Evolutionary conservation across 495 filamentous ascomycete species (phyloP), one percentile per base, ranked within the genome.

Genomic region (Hyaloscypha bicolor): DNA sequence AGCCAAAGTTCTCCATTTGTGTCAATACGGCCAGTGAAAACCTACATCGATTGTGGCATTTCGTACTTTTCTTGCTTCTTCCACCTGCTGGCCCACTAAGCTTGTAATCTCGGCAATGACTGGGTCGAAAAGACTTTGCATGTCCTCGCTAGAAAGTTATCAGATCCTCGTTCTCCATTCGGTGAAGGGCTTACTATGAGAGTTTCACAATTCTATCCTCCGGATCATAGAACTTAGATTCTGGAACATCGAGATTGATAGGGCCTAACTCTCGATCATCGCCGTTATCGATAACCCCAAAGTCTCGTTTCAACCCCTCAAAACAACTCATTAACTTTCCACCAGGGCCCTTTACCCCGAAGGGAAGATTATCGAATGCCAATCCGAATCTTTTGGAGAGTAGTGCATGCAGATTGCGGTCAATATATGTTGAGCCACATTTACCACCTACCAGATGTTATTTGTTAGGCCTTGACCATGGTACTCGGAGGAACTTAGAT

Each of bases 271-370:
- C 68, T 39, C 35, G 31, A 25, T 21, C 33, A 9, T 64, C 63
- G 9, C 31, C 4, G 55, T 60, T 30, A 32, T 66, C 39, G 22
- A 42, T 62, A 25, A 33, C 32, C 42, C 55, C 51, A 78, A 78
- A 55, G 55, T 63, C 60, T 32, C 59, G 45, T 22, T 68, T 72
- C 53, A 55, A 60, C 2, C 4, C 22, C 45, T 78, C 76, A 51
- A 78, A 78, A n/a, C 6, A n/a, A 6, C 11, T 58, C 76, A 77
- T 77, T 22, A 78, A 68, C 30, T 21, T 59, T 22, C 76, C 76
- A 2, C 74, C 74, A 6, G 72, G 76, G 2, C 72, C 70, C 30
- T 60, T 75, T 61, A 69, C 69, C 48, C 48, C 35, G 31, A 62
- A 58, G 6, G 64, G 32, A 51, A 75, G 53, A 3, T 65, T 66